phyloP scores from a whole-genome alignment of 75 land plant species.

The Pinus albicaulis region DNA sequence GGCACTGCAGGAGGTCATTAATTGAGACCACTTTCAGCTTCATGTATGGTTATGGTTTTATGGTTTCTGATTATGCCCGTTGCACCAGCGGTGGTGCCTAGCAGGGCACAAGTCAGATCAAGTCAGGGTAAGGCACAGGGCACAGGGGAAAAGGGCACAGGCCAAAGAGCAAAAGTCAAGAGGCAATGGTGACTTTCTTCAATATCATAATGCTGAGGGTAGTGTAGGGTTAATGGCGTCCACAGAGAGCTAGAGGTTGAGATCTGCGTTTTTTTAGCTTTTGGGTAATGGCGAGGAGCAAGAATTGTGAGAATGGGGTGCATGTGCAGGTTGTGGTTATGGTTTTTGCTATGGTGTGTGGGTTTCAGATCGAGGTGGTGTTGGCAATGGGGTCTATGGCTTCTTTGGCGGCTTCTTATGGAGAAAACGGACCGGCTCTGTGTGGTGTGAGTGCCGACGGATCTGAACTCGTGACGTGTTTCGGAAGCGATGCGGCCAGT shows the following conservation, averaged over 20 bases:
- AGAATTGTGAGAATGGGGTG: not conserved
- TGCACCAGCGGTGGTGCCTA: not conserved
- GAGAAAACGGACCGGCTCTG: conserved; percentile 70
- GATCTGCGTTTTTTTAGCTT: not conserved
- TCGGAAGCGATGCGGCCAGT: conserved; percentile 65
- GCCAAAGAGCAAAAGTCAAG: too few relatives aligned
- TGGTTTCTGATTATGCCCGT: not conserved
- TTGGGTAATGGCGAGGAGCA: not conserved
- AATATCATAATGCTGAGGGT: not conserved
- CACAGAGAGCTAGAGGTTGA: not conserved
- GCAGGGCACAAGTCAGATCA: not conserved
- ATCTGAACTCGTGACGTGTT: conserved; percentile 57
- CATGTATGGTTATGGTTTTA: not conserved
- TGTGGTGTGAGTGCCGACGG: conserved; percentile 62
- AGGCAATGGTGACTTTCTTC: not conserved
- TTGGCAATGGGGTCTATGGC: conserved; percentile 61
- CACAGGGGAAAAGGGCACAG: too few relatives aligned
- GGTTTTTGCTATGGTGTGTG: not conserved
- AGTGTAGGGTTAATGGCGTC: not conserved
- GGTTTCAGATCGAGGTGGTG: not conserved
- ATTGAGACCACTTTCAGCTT: not conserved
- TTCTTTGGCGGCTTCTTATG: conserved; percentile 74
- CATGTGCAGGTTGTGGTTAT: not conserved
- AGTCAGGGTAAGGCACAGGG: too few relatives aligned
- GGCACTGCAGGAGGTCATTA: not conserved